Base-by-base conservation (phyloP, 2,329 filamentous ascomycete species). In the Trichoderma sp. region DNA sequence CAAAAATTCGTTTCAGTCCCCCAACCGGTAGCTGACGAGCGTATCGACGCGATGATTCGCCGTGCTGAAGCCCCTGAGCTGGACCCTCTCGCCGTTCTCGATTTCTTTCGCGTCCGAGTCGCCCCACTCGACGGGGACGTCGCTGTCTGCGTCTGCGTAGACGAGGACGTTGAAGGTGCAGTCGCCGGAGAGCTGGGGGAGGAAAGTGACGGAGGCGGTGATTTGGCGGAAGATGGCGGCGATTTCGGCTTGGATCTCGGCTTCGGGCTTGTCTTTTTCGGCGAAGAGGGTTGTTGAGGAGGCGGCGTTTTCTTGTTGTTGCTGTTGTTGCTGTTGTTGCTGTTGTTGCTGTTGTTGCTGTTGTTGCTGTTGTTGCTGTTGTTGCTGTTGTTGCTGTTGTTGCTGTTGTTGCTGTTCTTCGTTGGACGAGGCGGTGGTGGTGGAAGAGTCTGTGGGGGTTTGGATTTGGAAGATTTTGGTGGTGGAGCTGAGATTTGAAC, bases 111-210 rank as follows among this genome's bases (percentile, higher is more conserved):
- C 95, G 84, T 98, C 97, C 79, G 95, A 98, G 86, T 99, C 97
- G 64, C 97, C 97, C 97, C 97, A 99, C 84, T 99, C 97, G 75
- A 99, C 93, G 4, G 97, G 97, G 16, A 99, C 97, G 65, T 98
- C 96, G 75, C 94, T 97, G 85, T 98, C 95, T 21, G 95, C 95
- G 83, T 99, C 96, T 71, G 97, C 97, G 83, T 99, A 99, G 4
- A 99, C 97, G 56, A 99, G 90, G 65, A 99, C 96, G 82, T 99
- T 99, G 88, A 99, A 99, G 12, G 97, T 98, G 88, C 96, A 99
- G 84, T 98, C 94, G 56, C 95, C 95, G 77, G 76, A 82, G 6
- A 99, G 90, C 86, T 98, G 95, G 0, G 97, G 97, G 14, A 99
- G 87, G 83, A 99, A 99, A 0, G 97, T 98, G 73, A 99, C 97